A percentile compares a stretch with the other conserved stretches of the same genome.
Conservation (phyloP, 116 monocot species). For the Zostera marina region DNA sequence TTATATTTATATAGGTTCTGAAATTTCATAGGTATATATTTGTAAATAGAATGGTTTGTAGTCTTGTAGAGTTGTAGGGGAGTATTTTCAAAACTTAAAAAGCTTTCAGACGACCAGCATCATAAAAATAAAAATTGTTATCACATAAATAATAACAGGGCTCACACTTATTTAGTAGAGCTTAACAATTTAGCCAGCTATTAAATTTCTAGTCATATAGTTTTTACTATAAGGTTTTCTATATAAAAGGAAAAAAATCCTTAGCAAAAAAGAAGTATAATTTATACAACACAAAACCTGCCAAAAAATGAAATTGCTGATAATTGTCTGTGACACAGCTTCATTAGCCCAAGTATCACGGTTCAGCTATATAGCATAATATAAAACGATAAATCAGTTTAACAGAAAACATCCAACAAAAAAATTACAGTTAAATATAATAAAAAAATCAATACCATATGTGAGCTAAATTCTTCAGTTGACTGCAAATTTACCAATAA, state of each 20-base stretch:
- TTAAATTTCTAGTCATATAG: too few species aligned
- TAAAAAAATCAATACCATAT: slow-evolving; percentile 43
- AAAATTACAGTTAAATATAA: slow-evolving; percentile 2
- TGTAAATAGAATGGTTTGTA: too few species aligned
- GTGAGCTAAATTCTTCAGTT: slow-evolving; percentile 82
- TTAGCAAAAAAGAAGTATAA: background rate
- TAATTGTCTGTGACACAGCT: slow-evolving; percentile 76
- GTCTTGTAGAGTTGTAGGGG: too few species aligned
- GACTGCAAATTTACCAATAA: slow-evolving; percentile 87
- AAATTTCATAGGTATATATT: too few species aligned
- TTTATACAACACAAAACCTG: slow-evolving; percentile 51
- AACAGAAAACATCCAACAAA: background rate
- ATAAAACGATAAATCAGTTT: slow-evolving; percentile 1
- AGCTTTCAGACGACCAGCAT: too few species aligned
- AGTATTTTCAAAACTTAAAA: too few species aligned
- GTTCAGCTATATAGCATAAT: slow-evolving; percentile 51
- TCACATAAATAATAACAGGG: too few species aligned
- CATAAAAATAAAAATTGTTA: background rate
- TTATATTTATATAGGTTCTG: too few species aligned
- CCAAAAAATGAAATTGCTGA: slow-evolving; percentile 94
- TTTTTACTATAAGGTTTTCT: too few species aligned
- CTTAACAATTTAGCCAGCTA: too few species aligned
- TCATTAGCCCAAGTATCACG: slow-evolving; percentile 97
- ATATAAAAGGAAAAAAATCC: too few species aligned
- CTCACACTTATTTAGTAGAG: too few species aligned